Evolutionary conservation across 179 eudicot species (phyloP), one percentile per base, ranked within the genome.

Genomic region (Sideroxylon spinosum): DNA sequence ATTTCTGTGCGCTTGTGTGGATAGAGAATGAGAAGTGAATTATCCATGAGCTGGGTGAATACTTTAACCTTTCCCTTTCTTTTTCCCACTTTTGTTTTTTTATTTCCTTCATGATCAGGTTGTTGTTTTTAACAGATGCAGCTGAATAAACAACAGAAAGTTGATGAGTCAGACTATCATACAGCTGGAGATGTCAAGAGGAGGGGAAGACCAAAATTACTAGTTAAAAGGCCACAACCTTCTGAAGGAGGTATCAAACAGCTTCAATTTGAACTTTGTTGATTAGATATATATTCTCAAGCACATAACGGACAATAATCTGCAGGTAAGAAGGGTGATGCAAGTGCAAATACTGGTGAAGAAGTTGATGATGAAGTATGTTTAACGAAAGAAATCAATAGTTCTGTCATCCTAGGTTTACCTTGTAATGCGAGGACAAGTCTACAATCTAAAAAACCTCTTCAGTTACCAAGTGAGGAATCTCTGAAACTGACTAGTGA

Each of bases 311-410:
- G 77, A 20, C 20, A 61, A 60, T 53, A 28, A 12, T 78, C 17
- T 55, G 65, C 84, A 84, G 81, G 74, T 75, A 70, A 74, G 44
- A 52, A 80, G 29, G 73, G 79, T 22, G n/a, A 57, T 67, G 76
- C 81, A 26, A 59, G 26, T 6, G 64, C 26, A 14, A 68, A 68
- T 48, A 57, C 48, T 74, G 76, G 53, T 14, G 69, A 78, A 68
- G 67, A 26, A 50, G 26, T 26, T 60, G 78, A 61, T 48, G 63
- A 72, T 49, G 68, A 29, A 68, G 78, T 44, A 75, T 57, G 62
- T 50, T 56, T 25, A 20, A 63, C 46, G 29, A 25, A 66, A 66
- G 80, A 61, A 37, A 12, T 70, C 72, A 78, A 68, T 10, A 37
- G 52, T 12, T 71, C 76, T 77, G 70, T 82, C 66, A 70, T 81